Conservation (phyloP, 208 protist genomes). For the Vickermania spadyakhi region DNA sequence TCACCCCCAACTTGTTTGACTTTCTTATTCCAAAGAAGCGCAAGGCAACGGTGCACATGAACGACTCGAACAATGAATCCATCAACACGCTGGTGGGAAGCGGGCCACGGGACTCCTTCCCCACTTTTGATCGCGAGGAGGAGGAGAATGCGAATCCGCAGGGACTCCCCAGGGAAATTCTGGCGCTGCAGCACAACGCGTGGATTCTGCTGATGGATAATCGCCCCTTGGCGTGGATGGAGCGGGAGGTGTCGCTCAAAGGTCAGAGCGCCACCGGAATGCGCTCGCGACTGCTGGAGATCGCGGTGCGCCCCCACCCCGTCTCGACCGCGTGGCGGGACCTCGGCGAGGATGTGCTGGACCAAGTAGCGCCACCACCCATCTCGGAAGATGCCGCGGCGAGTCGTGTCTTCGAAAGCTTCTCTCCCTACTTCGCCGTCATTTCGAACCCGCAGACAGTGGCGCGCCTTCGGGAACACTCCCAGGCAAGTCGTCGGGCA, state of each 20-base stretch:
- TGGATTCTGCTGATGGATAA: constrained; percentile 86
- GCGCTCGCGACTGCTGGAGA: constrained; percentile 60
- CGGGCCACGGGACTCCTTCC: constrained; percentile 1
- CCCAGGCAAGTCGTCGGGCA: constrained; percentile 15
- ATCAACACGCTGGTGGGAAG: background rate
- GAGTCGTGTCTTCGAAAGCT: constrained; percentile 58
- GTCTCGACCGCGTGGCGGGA: constrained; percentile 1
- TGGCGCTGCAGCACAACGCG: constrained; percentile 57
- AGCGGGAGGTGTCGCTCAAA: constrained; percentile 57
- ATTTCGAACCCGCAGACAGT: constrained; percentile 40
- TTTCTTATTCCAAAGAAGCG: constrained; percentile 19
- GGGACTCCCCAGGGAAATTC: constrained; percentile 23
- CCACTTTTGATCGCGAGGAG: constrained; percentile 1
- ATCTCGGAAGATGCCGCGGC: constrained; percentile 30
- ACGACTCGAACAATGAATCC: background rate
- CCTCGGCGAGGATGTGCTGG: background rate
- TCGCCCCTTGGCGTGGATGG: constrained; percentile 73
- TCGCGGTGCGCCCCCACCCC: constrained; percentile 24
- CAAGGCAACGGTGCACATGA: background rate
- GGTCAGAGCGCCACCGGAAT: constrained; percentile 49
- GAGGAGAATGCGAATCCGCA: constrained; percentile 20
- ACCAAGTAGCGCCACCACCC: background rate
- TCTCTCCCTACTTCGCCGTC: constrained; percentile 77
- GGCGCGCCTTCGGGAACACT: constrained; percentile 27
- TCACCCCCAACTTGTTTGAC: constrained; percentile 45